Evolutionary conservation across 352 stramenopile genomes (phyloP).

Genomic region (Globisporangium takayamanum): DNA sequence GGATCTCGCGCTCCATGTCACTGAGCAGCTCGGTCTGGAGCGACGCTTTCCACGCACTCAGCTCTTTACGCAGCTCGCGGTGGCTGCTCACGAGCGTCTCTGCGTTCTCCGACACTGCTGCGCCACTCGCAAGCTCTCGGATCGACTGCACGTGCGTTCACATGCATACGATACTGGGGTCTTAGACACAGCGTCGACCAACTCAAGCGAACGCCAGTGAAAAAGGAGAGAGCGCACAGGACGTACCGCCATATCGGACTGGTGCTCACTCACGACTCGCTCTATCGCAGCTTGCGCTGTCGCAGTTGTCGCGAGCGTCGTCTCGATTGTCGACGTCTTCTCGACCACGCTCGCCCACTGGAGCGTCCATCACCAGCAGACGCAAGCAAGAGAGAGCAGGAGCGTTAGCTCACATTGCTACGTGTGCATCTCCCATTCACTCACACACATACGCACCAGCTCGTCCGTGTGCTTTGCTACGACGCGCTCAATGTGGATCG

Average conservation of each 20-base stretch:
- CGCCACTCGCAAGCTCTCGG: slow-evolving; percentile 5
- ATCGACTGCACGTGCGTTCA: slow-evolving; percentile 7
- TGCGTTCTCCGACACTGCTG: not conserved
- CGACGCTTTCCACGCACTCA: slow-evolving; percentile 22
- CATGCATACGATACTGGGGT: not conserved
- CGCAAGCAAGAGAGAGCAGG: not conserved
- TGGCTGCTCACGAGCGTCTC: slow-evolving; percentile 9
- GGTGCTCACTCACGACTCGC: slow-evolving; percentile 26
- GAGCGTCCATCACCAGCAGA: not conserved
- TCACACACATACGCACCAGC: slow-evolving; percentile 28
- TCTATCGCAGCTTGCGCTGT: slow-evolving; percentile 26
- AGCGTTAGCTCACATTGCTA: not conserved
- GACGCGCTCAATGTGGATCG: slow-evolving; percentile 63
- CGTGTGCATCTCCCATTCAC: not conserved
- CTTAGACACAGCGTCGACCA: not conserved
- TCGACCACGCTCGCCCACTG: slow-evolving; percentile 56
- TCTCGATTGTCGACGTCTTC: slow-evolving; percentile 26
- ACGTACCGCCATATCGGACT: slow-evolving; percentile 39
- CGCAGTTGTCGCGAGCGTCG: slow-evolving; percentile 19
- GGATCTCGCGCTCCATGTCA: slow-evolving; percentile 44
- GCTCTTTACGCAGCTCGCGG: slow-evolving; percentile 18
- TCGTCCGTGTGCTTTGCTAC: slow-evolving; percentile 58
- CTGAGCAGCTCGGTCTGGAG: slow-evolving; percentile 28
- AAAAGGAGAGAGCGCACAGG: not conserved
- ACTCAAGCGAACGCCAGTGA: not conserved